A percentile compares a stretch with the other conserved stretches of the same genome.
phyloP scores from a whole-genome alignment of 305 asterid species.

The Solanum chacoense region DNA sequence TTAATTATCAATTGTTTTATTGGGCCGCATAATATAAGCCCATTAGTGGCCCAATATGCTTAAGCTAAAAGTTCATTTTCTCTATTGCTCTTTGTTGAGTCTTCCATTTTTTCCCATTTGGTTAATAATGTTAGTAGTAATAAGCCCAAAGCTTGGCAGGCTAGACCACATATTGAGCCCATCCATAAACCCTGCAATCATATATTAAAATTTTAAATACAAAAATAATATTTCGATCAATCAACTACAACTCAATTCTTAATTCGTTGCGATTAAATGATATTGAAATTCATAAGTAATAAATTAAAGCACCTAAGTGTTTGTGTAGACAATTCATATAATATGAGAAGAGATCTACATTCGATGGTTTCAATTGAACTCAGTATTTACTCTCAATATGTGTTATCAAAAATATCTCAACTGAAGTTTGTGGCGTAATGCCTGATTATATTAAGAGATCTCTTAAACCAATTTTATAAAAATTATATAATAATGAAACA shows the following conservation, averaged over 20 bases:
- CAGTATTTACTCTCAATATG: background rate
- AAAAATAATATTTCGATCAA: background rate
- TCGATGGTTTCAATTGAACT: background rate
- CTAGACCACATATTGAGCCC: slow-evolving; percentile 40
- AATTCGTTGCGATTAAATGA: background rate
- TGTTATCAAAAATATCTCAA: background rate
- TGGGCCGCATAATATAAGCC: background rate
- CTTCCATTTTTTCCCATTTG: slow-evolving; percentile 28
- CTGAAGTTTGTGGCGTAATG: background rate
- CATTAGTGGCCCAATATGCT: background rate
- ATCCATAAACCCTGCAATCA: slow-evolving; percentile 39
- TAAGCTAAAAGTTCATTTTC: background rate
- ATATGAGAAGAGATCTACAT: background rate
- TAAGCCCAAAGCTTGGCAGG: slow-evolving; percentile 30
- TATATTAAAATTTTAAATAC: background rate
- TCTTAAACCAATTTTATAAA: no score
- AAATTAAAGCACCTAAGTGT: background rate
- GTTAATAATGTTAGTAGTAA: slow-evolving; percentile 29
- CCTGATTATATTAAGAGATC: background rate
- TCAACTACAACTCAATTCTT: background rate
- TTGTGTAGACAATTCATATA: background rate
- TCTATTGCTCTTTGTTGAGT: background rate
- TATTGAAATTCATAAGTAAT: background rate
- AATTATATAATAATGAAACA: no score
- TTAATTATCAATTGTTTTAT: background rate